Percentiles rank a stretch among this genome's conserved stretches.
Evolutionary conservation across 108 stramenopile genomes (phyloP).

Genomic region (Nitzschia sp.): DNA sequence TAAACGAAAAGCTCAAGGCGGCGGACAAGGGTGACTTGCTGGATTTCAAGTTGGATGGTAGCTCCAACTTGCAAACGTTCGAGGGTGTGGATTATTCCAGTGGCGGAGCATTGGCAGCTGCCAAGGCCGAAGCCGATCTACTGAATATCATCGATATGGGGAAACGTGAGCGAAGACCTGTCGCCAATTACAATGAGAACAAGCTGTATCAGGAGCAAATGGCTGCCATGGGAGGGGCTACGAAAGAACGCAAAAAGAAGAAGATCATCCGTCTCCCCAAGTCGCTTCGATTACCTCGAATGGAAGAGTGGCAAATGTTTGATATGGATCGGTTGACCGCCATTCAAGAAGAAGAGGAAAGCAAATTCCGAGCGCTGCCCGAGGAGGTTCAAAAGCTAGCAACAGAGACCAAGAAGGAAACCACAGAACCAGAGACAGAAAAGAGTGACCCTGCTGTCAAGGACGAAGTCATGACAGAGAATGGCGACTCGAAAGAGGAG

Average conservation of each 20-base stretch:
- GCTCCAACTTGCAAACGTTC: constrained; percentile 82
- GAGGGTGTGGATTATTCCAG: constrained; percentile 95
- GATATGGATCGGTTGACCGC: constrained; percentile 72
- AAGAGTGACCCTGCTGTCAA: constrained; percentile 15
- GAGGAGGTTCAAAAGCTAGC: constrained; percentile 56
- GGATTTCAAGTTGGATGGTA: constrained; percentile 95
- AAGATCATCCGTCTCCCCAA: constrained; percentile 85
- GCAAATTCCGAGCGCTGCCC: constrained; percentile 62
- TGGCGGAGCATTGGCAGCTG: constrained; percentile 37
- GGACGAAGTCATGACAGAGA: constrained; percentile 14
- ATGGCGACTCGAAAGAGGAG: constrained; percentile 27
- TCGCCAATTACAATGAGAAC: constrained; percentile 85
- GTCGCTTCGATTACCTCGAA: constrained; percentile 82
- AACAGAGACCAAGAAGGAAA: constrained; percentile 22
- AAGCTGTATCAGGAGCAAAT: constrained; percentile 81
- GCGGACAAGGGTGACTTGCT: constrained; percentile 96
- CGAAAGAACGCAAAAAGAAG: constrained; percentile 59
- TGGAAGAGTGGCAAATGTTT: constrained; percentile 98
- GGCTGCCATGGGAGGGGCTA: constrained; percentile 54
- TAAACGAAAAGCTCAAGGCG: constrained; percentile 90
- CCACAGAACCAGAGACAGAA: constrained; percentile 18
- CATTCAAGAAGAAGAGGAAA: constrained; percentile 83
- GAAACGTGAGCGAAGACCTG: constrained; percentile 88
- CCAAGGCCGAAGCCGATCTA: constrained; percentile 62
- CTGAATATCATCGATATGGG: constrained; percentile 89